A percentile compares a stretch with the other conserved stretches of the same genome.
phyloP scores from a whole-genome alignment of 106 monocot genomes.

The Phalaenopsis aphrodite region DNA sequence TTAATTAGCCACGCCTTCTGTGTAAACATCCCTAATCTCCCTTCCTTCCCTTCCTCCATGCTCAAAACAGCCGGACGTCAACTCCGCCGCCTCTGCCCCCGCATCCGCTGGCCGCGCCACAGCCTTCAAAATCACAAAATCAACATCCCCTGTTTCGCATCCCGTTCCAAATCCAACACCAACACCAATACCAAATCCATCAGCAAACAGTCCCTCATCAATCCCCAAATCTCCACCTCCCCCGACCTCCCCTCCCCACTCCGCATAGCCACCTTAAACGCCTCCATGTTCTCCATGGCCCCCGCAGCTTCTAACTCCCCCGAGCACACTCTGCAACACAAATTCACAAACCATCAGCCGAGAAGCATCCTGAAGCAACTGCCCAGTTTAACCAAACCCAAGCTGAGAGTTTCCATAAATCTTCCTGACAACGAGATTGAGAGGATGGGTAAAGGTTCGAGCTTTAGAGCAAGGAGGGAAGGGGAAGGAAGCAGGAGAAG shows the following conservation, averaged over 20 bases:
- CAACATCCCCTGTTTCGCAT: neutral
- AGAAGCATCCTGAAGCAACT: constrained; percentile 60
- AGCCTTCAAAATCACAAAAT: neutral
- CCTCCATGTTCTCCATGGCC: constrained; percentile 83
- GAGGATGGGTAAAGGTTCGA: constrained; percentile 17
- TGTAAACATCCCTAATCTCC: neutral
- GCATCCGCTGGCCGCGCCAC: constrained; percentile 8
- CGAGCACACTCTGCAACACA: neutral
- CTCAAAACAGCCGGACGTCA: constrained; percentile 2
- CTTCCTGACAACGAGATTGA: constrained; percentile 82
- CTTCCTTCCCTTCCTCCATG: constrained; percentile 2
- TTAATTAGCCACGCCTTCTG: neutral
- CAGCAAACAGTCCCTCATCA: neutral
- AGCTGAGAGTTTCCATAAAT: constrained; percentile 69
- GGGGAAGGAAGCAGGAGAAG: constrained; percentile 30
- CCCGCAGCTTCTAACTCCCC: constrained; percentile 20
- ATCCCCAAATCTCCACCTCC: neutral
- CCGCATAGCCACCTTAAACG: constrained; percentile 77
- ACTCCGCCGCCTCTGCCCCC: constrained; percentile 12
- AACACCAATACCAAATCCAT: neutral
- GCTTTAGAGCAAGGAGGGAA: neutral
- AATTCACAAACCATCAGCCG: constrained; percentile 32
- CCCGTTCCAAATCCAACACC: neutral
- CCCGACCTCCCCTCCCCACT: constrained; percentile 4
- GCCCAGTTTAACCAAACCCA: constrained; percentile 32